Evolutionary conservation across 2,329 filamentous ascomycete species (phyloP).

Genomic region (Seiridium unicorne): DNA sequence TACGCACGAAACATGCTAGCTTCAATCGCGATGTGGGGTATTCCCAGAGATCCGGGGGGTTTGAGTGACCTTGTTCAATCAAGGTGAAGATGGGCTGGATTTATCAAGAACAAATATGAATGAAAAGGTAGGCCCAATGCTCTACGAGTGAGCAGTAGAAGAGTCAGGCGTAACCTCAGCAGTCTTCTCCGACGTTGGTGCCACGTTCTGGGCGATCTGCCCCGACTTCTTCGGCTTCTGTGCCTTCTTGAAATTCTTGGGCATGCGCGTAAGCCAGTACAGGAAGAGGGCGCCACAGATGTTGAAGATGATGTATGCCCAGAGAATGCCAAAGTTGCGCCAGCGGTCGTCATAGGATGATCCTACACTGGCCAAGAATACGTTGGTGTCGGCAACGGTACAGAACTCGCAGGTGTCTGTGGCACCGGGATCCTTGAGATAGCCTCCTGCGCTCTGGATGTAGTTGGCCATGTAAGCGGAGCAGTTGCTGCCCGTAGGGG

Average conservation of each 20-base stretch:
- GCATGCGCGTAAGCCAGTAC: slow-evolving; percentile 44
- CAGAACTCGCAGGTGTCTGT: slow-evolving; percentile 41
- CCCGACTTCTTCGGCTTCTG: slow-evolving; percentile 8
- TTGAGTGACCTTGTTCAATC: neutral
- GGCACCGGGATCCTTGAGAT: slow-evolving; percentile 34
- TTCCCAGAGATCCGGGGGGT: neutral
- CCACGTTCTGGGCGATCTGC: neutral
- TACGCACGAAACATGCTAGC: neutral
- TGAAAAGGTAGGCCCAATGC: neutral
- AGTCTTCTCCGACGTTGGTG: neutral
- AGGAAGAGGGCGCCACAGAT: slow-evolving; percentile 44
- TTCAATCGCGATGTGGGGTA: neutral
- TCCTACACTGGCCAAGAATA: slow-evolving; percentile 31
- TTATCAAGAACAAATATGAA: neutral
- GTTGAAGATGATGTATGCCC: slow-evolving; percentile 52
- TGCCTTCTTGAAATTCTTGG: slow-evolving; percentile 27
- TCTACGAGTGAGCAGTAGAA: neutral
- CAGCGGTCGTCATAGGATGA: slow-evolving; percentile 46
- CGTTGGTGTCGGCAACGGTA: slow-evolving; percentile 28
- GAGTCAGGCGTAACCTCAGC: neutral
- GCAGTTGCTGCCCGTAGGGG: slow-evolving; percentile 52
- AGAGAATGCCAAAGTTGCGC: slow-evolving; percentile 53
- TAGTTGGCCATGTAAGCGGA: slow-evolving; percentile 49
- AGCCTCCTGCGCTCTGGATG: slow-evolving; percentile 42
- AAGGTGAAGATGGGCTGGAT: neutral